Percentiles rank a stretch among this genome's conserved stretches.
Conservation (phyloP, 2,329 filamentous ascomycete genomes). For the Metarhizium humberi region DNA sequence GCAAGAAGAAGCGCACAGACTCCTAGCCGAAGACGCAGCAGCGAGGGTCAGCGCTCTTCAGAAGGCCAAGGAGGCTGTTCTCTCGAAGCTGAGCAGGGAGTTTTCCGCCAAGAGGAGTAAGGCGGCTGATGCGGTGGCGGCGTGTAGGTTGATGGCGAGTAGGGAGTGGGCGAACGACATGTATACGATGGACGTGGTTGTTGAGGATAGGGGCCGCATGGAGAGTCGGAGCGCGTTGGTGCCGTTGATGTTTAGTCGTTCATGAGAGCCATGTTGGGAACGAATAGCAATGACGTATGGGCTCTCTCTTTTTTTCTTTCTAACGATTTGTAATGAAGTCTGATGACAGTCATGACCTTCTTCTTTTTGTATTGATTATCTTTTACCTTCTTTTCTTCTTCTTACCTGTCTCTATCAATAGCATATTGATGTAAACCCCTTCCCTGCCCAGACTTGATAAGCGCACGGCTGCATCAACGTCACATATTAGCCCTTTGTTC, state of each 20-base stretch:
- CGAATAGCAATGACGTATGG: neutral
- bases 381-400: too few relatives aligned
- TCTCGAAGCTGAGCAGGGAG: constrained; percentile 48
- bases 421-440: too few relatives aligned
- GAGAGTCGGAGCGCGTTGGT: constrained; percentile 46
- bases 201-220: constrained; percentile 35
- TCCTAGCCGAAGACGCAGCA: constrained; percentile 47
- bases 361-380: constrained; percentile 6
- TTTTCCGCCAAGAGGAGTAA: constrained; percentile 27
- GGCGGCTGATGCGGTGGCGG: constrained; percentile 23
- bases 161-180: constrained; percentile 18
- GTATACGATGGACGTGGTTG: constrained; percentile 21
- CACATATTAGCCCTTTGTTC: too few relatives aligned
- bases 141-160: constrained; percentile 22
- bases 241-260: constrained; percentile 49
- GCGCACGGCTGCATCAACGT: too few relatives aligned
- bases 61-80: constrained; percentile 50
- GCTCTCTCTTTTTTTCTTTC: neutral
- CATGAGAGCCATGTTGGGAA: constrained; percentile 12
- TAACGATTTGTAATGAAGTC: constrained; percentile 20
- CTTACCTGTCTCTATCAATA: too few relatives aligned
- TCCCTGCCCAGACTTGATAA: too few relatives aligned
- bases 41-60: constrained; percentile 45
- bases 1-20: constrained; percentile 45
- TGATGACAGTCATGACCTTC: constrained; percentile 13